Evolutionary conservation across 768 basidiomycete species (phyloP).

Genomic region (Hericium coralloides): DNA sequence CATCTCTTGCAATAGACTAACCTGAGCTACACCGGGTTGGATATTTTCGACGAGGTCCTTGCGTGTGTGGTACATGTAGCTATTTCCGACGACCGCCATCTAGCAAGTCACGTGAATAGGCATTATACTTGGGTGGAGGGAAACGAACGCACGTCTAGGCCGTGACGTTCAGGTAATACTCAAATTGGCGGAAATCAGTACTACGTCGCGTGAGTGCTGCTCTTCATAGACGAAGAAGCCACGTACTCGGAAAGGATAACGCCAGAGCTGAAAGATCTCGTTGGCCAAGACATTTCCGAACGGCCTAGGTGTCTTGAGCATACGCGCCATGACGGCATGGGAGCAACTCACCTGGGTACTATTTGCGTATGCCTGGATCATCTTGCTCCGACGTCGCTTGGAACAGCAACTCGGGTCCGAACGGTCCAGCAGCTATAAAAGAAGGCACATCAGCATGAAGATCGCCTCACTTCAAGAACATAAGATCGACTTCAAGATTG

Average conservation of each 20-base stretch:
- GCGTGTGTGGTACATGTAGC: constrained; percentile 90
- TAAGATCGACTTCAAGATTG: constrained; percentile 66
- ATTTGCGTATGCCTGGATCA: constrained; percentile 85
- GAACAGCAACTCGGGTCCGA: constrained; percentile 85
- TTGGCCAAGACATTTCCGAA: constrained; percentile 86
- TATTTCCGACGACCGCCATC: constrained; percentile 90
- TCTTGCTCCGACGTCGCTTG: constrained; percentile 93
- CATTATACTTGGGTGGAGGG: background rate
- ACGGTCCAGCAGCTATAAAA: constrained; percentile 67
- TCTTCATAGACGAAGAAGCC: background rate
- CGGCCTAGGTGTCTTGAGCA: constrained; percentile 37
- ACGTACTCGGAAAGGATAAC: constrained; percentile 82
- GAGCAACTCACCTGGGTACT: constrained; percentile 50
- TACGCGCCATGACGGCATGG: background rate
- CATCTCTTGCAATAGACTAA: constrained; percentile 8
- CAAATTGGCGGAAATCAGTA: constrained; percentile 94
- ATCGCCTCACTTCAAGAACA: too few relatives aligned
- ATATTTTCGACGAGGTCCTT: constrained; percentile 28
- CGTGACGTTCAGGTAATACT: constrained; percentile 86
- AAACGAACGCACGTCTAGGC: constrained; percentile 70
- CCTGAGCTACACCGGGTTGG: constrained; percentile 63
- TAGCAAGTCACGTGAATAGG: constrained; percentile 19
- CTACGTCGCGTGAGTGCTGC: constrained; percentile 27
- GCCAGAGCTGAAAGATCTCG: constrained; percentile 88
- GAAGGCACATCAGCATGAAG: too few relatives aligned